Evolutionary conservation across 345 rosid genomes (phyloP).

Genomic region (Clarkia xantiana): DNA sequence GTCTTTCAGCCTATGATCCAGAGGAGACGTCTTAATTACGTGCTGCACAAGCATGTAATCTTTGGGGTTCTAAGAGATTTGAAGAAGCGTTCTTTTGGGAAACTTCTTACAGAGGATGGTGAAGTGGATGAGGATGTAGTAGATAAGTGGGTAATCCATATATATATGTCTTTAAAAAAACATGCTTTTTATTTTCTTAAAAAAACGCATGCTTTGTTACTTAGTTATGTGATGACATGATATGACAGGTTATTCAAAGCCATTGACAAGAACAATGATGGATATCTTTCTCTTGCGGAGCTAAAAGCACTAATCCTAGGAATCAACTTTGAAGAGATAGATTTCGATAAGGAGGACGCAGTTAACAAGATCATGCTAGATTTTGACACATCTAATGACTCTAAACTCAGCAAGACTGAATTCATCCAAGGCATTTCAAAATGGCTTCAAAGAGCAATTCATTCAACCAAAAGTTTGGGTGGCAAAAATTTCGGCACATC

Average conservation of each 20-base stretch:
- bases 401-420: constrained; percentile 22
- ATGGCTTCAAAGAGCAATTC: constrained; percentile 42
- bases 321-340: constrained; percentile 60
- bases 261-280: constrained; percentile 47
- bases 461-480: constrained; percentile 15
- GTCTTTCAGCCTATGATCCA: constrained; percentile 29
- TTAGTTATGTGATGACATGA: not conserved
- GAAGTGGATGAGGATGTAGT: constrained; percentile 36
- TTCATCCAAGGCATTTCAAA: constrained; percentile 34
- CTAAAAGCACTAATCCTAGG: constrained; percentile 62
- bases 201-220: not conserved
- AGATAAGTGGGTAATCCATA: constrained; percentile 24
- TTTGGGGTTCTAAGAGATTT: constrained; percentile 61
- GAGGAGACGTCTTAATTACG: constrained; percentile 15
- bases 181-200: too few species aligned
- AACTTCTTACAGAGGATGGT: constrained; percentile 46
- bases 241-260: constrained; percentile 47
- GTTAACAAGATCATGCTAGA: constrained; percentile 42
- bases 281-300: constrained; percentile 34
- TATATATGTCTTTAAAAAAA: too few species aligned
- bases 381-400: constrained; percentile 47
- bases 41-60: constrained; percentile 34
- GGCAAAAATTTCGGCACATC: constrained; percentile 24
- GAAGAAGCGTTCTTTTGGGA: constrained; percentile 51
- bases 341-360: constrained; percentile 56